phyloP scores from a whole-genome alignment of 2,329 filamentous ascomycete species.

The Curvularia sp. region DNA sequence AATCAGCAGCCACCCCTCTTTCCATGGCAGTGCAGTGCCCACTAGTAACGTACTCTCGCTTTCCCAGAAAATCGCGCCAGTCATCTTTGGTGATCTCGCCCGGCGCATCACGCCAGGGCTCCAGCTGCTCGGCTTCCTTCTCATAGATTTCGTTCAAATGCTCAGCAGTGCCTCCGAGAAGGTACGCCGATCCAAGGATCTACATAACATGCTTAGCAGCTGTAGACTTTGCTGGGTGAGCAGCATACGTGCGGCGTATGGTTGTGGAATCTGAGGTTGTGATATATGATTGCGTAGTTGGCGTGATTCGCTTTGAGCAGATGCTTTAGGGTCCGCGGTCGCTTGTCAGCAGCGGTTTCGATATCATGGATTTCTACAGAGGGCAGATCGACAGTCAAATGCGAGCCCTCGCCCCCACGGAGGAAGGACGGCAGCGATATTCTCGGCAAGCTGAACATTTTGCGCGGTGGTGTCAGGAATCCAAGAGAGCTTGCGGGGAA shows the following conservation, averaged over 20 bases:
- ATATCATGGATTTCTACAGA: constrained; percentile 78
- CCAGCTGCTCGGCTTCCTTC: constrained; percentile 71
- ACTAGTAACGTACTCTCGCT: constrained; percentile 62
- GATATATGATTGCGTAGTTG: constrained; percentile 84
- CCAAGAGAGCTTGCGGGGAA: constrained; percentile 30
- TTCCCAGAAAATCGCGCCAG: constrained; percentile 85
- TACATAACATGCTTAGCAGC: constrained; percentile 48
- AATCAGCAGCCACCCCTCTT: constrained; percentile 20
- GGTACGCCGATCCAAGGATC: constrained; percentile 82
- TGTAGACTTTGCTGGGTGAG: constrained; percentile 27
- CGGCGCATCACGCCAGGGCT: constrained; percentile 83
- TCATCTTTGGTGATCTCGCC: constrained; percentile 82
- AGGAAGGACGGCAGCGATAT: constrained; percentile 33
- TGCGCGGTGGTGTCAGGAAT: constrained; percentile 14
- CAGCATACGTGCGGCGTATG: constrained; percentile 73
- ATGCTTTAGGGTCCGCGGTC: constrained; percentile 85
- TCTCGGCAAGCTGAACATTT: constrained; percentile 36
- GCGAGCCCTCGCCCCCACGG: constrained; percentile 22
- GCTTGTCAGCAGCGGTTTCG: constrained; percentile 79
- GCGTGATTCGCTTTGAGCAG: constrained; percentile 89
- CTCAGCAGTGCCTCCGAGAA: constrained; percentile 76
- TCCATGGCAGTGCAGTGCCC: neutral
- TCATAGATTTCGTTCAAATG: constrained; percentile 86
- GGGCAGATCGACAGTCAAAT: constrained; percentile 60
- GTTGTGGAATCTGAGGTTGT: constrained; percentile 78